phyloP scores from a whole-genome alignment of 1,139 yeast genomes.

The Pichia sp. region DNA sequence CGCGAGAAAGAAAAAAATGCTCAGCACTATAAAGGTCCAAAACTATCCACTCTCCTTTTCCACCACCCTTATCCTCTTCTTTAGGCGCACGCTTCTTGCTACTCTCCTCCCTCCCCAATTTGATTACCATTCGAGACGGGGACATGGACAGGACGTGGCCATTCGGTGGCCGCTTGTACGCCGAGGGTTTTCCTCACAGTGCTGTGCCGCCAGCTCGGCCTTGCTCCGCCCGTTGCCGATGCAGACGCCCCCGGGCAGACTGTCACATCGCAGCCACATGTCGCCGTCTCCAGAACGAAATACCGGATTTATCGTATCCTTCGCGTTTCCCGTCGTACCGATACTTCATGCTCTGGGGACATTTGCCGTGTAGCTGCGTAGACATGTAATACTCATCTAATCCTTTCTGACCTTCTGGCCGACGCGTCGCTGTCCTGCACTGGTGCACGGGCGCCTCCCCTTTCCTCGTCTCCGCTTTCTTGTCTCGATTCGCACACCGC shows the following conservation, averaged over 20 bases:
- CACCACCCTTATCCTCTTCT: too few relatives aligned
- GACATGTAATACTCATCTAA: too few relatives aligned
- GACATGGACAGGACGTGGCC: conserved; percentile 1
- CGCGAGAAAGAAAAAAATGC: too few relatives aligned
- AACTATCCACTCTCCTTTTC: too few relatives aligned
- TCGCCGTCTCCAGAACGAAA: conserved; percentile 20
- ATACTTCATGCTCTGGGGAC: conserved; percentile 34
- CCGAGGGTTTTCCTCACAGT: conserved; percentile 8
- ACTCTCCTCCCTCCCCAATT: conserved; percentile 21
- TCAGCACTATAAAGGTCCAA: background rate
- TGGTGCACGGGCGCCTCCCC: background rate
- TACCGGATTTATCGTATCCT: conserved; percentile 30
- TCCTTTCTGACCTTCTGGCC: background rate
- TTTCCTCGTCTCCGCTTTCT: background rate
- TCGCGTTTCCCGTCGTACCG: conserved; percentile 6
- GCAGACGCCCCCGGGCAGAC: too few relatives aligned
- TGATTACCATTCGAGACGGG: conserved; percentile 22
- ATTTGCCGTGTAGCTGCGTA: conserved; percentile 7
- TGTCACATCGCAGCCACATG: conserved; percentile 2
- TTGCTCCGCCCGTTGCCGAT: background rate
- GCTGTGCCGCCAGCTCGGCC: conserved; percentile 3
- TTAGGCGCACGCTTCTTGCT: background rate
- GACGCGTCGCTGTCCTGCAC: background rate
- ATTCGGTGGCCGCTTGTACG: conserved; percentile 1
- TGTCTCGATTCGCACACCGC: background rate